Percentiles rank a stretch among this genome's conserved stretches.
Evolutionary conservation across 768 basidiomycete genomes (phyloP).

Genomic region (Termitomyces bulborhizus): DNA sequence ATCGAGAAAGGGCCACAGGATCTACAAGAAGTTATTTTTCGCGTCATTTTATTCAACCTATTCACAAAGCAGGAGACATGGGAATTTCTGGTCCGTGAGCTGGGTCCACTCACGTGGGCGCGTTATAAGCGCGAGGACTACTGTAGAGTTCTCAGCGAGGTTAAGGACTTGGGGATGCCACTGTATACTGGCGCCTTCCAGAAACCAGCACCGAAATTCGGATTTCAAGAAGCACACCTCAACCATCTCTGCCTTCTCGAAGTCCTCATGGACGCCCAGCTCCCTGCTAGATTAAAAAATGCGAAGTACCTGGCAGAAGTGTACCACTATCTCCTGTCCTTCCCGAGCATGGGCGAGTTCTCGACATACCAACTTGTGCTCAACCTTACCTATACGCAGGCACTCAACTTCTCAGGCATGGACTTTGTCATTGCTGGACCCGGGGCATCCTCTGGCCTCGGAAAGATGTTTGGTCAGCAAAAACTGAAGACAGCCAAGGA

Average conservation of each 20-base stretch:
- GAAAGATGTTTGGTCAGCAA: constrained; percentile 53
- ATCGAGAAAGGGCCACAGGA: constrained; percentile 61
- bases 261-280: constrained; percentile 47
- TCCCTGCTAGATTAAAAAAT: constrained; percentile 41
- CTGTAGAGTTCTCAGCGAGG: constrained; percentile 39
- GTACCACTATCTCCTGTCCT: constrained; percentile 51
- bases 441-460: constrained; percentile 61
- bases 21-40: constrained; percentile 60
- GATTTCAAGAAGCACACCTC: constrained; percentile 36
- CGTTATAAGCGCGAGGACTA: constrained; percentile 50
- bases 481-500: constrained; percentile 25
- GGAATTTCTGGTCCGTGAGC: constrained; percentile 44
- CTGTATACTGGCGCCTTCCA: constrained; percentile 72
- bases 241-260: constrained; percentile 64
- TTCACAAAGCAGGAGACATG: constrained; percentile 74
- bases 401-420: constrained; percentile 56
- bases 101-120: constrained; percentile 59
- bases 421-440: constrained; percentile 70
- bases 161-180: constrained; percentile 28
- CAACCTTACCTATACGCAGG: constrained; percentile 48
- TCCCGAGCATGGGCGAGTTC: constrained; percentile 72
- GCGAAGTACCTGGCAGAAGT: constrained; percentile 59
- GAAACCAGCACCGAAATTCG: constrained; percentile 60
- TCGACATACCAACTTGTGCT: constrained; percentile 63
- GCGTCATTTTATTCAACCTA: constrained; percentile 62